Percentiles rank a stretch among this genome's conserved stretches.
phyloP scores from a whole-genome alignment of 768 basidiomycete species.

The Leccinum disarticulatum region DNA sequence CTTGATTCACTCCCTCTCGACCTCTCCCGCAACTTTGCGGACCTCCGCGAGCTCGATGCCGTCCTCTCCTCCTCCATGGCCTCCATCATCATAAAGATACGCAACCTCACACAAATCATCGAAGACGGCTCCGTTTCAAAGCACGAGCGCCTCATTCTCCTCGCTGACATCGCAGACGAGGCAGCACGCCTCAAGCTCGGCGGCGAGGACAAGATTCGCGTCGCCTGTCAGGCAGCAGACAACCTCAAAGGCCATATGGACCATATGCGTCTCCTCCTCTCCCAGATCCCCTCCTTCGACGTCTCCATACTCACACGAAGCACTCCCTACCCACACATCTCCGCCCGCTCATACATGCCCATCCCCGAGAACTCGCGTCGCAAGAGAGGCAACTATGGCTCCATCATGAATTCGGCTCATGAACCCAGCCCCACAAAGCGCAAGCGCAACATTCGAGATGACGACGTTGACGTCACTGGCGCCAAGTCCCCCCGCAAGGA shows the following conservation, averaged over 20 bases:
- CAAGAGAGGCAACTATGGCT: slow-evolving; percentile 54
- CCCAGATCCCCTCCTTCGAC: slow-evolving; percentile 65
- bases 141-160: slow-evolving; percentile 79
- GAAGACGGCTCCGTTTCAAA: slow-evolving; percentile 57
- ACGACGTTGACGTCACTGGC: slow-evolving; percentile 55
- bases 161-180: slow-evolving; percentile 94
- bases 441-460: slow-evolving; percentile 59
- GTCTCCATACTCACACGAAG: slow-evolving; percentile 52
- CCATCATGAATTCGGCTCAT: slow-evolving; percentile 47
- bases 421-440: slow-evolving; percentile 68
- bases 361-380: slow-evolving; percentile 66
- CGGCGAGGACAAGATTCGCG: slow-evolving; percentile 96
- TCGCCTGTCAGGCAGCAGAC: slow-evolving; percentile 89
- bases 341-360: slow-evolving; percentile 67
- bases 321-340: slow-evolving; percentile 77
- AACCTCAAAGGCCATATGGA: slow-evolving; percentile 66
- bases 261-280: slow-evolving; percentile 63
- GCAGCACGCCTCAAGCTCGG: slow-evolving; percentile 88
- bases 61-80: slow-evolving; percentile 89
- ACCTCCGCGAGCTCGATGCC: slow-evolving; percentile 97
- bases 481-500: slow-evolving; percentile 67
- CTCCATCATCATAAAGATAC: slow-evolving; percentile 78
- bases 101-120: slow-evolving; percentile 71
- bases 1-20: slow-evolving; percentile 93
- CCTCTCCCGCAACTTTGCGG: slow-evolving; percentile 91